phyloP scores from a whole-genome alignment of 177 flowering plant species.

The Vitis hybrid region DNA sequence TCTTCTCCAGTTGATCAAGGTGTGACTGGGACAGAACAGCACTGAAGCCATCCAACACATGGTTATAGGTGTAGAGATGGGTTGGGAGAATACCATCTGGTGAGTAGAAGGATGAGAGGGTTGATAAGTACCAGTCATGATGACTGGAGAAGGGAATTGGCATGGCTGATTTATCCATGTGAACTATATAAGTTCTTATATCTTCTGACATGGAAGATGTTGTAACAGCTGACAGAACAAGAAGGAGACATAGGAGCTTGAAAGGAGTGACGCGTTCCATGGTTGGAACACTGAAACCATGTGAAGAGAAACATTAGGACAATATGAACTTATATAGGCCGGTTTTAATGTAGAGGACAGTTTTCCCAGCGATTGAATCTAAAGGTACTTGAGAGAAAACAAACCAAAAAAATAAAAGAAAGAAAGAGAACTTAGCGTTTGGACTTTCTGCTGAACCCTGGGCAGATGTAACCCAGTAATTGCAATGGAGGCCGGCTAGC shows the following conservation, averaged over 20 bases:
- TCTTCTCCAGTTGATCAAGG: slow-evolving; percentile 13
- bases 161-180: slow-evolving; percentile 35
- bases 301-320: too few relatives aligned
- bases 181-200: slow-evolving; percentile 31
- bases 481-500: too few relatives aligned
- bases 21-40: slow-evolving; percentile 28
- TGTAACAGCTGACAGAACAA: not conserved
- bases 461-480: too few relatives aligned
- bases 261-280: too few relatives aligned
- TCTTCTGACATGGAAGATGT: slow-evolving; percentile 11
- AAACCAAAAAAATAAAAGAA: too few relatives aligned
- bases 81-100: slow-evolving; percentile 15
- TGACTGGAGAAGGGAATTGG: slow-evolving; percentile 27
- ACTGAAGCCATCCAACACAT: slow-evolving; percentile 34
- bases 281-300: too few relatives aligned
- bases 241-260: not conserved
- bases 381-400: too few relatives aligned
- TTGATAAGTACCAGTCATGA: slow-evolving; percentile 32
- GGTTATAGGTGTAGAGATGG: slow-evolving; percentile 40
- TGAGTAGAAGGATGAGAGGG: slow-evolving; percentile 27
- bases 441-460: too few relatives aligned
- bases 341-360: too few relatives aligned
- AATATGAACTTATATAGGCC: too few relatives aligned
- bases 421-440: too few relatives aligned
- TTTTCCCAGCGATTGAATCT: too few relatives aligned